Evolutionary conservation across 805 yeast genomes (phyloP).

Genomic region (Candida coquimbonensis): DNA sequence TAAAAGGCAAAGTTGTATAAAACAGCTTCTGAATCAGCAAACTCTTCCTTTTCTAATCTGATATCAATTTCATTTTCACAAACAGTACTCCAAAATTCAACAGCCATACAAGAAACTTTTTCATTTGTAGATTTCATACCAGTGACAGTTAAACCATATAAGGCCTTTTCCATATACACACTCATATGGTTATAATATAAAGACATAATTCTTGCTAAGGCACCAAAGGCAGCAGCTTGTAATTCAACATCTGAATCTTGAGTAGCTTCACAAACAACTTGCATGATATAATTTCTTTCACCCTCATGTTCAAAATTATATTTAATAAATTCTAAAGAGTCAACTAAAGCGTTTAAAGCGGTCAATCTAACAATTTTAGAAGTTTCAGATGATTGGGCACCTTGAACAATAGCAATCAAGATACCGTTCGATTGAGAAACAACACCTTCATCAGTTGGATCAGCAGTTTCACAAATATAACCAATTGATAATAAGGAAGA

Average conservation of each 20-base stretch:
- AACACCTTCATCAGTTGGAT: conserved; percentile 65
- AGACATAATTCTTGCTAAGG: conserved; percentile 86
- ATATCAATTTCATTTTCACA: conserved; percentile 94
- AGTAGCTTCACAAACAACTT: conserved; percentile 98
- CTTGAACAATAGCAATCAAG: conserved; percentile 92
- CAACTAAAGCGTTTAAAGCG: conserved; percentile 86
- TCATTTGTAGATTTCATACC: conserved; percentile 87
- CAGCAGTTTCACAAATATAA: conserved; percentile 91
- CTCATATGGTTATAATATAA: conserved; percentile 85
- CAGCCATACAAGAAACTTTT: conserved; percentile 94
- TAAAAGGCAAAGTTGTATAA: conserved; percentile 77
- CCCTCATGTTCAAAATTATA: conserved; percentile 87
- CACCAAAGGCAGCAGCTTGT: conserved; percentile 94
- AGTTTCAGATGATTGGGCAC: conserved; percentile 81
- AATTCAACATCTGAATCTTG: conserved; percentile 76
- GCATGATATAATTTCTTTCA: conserved; percentile 96
- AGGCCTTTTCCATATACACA: conserved; percentile 94
- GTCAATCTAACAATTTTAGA: conserved; percentile 72
- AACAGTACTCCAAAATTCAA: conserved; percentile 99
- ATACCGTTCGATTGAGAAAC: conserved; percentile 86
- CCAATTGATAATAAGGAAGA: conserved; percentile 88
- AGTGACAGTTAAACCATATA: conserved; percentile 79
- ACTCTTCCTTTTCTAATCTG: conserved; percentile 58
- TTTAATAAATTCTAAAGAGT: conserved; percentile 84
- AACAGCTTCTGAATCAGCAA: conserved; percentile 41